Conservation (phyloP, 192 early-diverging fungal genomes). For the Coemansia sp. region DNA sequence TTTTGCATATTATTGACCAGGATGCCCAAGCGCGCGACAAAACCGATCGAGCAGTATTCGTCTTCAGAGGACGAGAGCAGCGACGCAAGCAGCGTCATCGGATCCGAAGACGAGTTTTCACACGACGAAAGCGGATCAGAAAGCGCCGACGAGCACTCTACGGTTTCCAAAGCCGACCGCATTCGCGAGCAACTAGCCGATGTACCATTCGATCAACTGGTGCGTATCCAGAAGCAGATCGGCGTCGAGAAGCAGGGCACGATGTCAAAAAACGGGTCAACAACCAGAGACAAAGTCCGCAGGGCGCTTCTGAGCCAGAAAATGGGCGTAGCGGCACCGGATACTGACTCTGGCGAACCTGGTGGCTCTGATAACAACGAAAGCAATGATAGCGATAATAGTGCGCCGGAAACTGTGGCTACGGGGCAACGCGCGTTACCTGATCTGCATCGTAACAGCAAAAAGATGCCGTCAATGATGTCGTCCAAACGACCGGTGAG, state of each 20-base stretch:
- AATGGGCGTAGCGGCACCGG: conserved; percentile 23
- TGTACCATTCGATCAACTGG: conserved; percentile 78
- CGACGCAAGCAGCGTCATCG: conserved; percentile 17
- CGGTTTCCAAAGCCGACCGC: conserved; percentile 8
- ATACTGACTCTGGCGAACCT: conserved; percentile 19
- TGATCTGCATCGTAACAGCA: conserved; percentile 22
- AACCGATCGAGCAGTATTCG: conserved; percentile 44
- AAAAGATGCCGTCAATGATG: conserved; percentile 34
- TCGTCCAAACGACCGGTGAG: conserved; percentile 50
- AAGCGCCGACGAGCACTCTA: conserved; percentile 9
- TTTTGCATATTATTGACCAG: neutral
- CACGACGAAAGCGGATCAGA: conserved; percentile 22
- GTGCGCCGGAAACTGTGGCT: conserved; percentile 13
- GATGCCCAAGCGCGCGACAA: conserved; percentile 24
- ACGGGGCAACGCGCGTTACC: conserved; percentile 4
- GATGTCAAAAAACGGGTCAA: conserved; percentile 13
- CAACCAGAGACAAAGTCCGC: conserved; percentile 37
- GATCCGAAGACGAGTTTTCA: conserved; percentile 23
- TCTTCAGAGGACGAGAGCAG: conserved; percentile 52
- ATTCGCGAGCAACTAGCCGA: conserved; percentile 61
- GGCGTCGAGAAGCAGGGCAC: conserved; percentile 60
- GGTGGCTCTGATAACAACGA: neutral
- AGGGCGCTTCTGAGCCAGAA: conserved; percentile 44
- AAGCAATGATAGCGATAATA: conserved; percentile 41
- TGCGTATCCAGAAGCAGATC: conserved; percentile 75